Base-by-base conservation (phyloP, 768 basidiomycete species). In the Serpula lacrymans region DNA sequence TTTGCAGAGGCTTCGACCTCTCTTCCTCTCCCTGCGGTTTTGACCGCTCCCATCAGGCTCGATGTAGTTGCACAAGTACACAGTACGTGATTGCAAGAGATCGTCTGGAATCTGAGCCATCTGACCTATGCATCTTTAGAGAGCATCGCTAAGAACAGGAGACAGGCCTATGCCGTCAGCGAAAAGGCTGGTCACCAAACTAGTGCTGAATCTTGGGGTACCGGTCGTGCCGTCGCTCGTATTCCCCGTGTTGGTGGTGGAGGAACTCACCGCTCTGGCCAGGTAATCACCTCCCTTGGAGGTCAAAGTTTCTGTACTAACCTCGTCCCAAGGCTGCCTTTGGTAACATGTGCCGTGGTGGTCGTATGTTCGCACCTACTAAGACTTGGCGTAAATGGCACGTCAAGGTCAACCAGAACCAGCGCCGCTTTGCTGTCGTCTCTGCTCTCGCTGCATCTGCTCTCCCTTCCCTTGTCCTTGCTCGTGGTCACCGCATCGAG, bases 271-370 rank as follows among this genome's bases (percentile, higher is more conserved):
- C 88, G 96, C 53, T 94, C 96, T 42, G 96, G 96, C 46, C 95
- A 94, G 80, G 87, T 87, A 49, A n/a, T n/a, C n/a, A n/a, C n/a
- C n/a, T n/a, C n/a, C n/a, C 47, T 76, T n/a, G n/a, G n/a, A 33
- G 14, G 39, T 34, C 27, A 18, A 14, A 18, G 13, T 33, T 25
- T 11, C 32, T 23, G 22, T 23, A n/a, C n/a, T 58, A 16, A 12
- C 7, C 18, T 25, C n/a, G 11, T 26, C 17, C 25, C 18, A 41
- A 95, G 86, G 96, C 91, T 65, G 96, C 96, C 23, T 98, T 98
- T 73, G 96, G 96, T 61, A 98, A 98, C 87, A 98, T 99, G 96
- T 98, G 95, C 78, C 89, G 96, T 69, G 95, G 96, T 62, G 96
- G 96, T 75, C 92, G 96, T 63, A 98, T 99, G 96, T 98, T 99